These are phyloP conservation scores for Peronosclerospora sorghi DNA, from an alignment of 352 stramenopile genomes.

Conservation along the genomic window DNA sequence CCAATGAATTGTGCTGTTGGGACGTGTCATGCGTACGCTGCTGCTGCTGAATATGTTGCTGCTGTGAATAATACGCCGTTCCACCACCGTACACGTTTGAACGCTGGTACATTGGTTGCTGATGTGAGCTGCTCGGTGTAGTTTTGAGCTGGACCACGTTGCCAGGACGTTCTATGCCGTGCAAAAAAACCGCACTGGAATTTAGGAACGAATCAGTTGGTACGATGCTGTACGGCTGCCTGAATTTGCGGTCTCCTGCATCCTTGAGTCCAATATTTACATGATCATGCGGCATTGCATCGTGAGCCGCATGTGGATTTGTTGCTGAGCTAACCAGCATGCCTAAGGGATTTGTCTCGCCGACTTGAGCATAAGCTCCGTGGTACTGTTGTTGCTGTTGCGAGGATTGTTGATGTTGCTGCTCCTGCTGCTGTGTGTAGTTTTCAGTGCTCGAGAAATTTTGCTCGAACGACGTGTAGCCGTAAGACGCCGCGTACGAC, in stretches of 20 bases:
- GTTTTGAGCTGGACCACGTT: conserved; percentile 36
- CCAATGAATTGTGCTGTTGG: conserved; percentile 14
- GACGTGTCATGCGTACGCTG: conserved; percentile 16
- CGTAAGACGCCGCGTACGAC: conserved; percentile 21
- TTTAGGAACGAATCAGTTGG: conserved; percentile 23
- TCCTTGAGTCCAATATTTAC: conserved; percentile 32
- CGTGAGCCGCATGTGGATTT: conserved; percentile 21
- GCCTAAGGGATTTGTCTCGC: conserved; percentile 29
- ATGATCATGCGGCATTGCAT: conserved; percentile 28
- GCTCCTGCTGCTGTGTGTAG: conserved; percentile 22
- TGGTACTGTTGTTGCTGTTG: conserved; percentile 25
- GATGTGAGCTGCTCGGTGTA: conserved; percentile 20
- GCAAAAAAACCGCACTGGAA: conserved; percentile 16
- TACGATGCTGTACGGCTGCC: conserved; percentile 20
- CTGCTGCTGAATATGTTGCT: conserved; percentile 10
- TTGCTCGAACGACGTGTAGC: conserved; percentile 27
- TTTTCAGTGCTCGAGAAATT: conserved; percentile 20
- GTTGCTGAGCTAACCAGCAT: conserved; percentile 51
- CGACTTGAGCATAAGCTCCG: conserved; percentile 16
- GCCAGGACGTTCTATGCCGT: conserved; percentile 23
- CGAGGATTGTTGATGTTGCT: conserved; percentile 18
- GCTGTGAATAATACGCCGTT: conserved; percentile 21
- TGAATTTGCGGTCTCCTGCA: conserved; percentile 28
- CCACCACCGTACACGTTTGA: conserved; percentile 18
- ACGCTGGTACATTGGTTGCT: conserved; percentile 27